A percentile compares a stretch with the other conserved stretches of the same genome.
These are phyloP conservation scores for Skeletonema potamos DNA, from an alignment of 108 stramenopile genomes.

Conservation along the genomic window DNA sequence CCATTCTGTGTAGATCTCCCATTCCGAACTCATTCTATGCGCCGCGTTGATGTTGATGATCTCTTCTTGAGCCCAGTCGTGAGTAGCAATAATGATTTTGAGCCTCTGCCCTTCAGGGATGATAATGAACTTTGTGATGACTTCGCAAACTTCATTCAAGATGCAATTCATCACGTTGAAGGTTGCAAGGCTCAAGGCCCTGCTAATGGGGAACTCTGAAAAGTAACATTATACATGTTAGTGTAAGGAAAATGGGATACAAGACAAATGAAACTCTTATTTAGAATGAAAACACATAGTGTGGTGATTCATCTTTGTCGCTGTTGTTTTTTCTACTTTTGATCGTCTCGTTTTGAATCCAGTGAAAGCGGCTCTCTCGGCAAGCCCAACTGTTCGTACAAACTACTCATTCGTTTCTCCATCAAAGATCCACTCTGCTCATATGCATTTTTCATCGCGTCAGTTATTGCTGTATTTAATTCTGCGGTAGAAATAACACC, in stretches of 20 bases:
- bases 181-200: neutral
- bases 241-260: too few species aligned
- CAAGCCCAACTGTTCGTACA: slow-evolving; percentile 50
- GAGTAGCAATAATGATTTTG: neutral
- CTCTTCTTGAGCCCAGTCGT: neutral
- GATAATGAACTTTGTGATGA: neutral
- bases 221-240: too few species aligned
- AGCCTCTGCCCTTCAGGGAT: neutral
- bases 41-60: neutral
- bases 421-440: slow-evolving; percentile 27
- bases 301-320: neutral
- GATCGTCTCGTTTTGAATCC: neutral
- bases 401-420: slow-evolving; percentile 35
- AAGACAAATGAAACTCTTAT: too few species aligned
- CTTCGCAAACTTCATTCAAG: neutral
- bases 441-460: slow-evolving; percentile 39
- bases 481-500: slow-evolving; percentile 26
- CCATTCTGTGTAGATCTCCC: neutral
- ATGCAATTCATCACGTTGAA: neutral
- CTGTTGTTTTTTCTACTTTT: neutral
- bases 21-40: neutral
- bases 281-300: too few species aligned
- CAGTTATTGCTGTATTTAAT: slow-evolving; percentile 35
- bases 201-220: neutral
- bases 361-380: slow-evolving; percentile 27